phyloP scores from a whole-genome alignment of 176 grass and related monocot species.

The Typha latifolia region DNA sequence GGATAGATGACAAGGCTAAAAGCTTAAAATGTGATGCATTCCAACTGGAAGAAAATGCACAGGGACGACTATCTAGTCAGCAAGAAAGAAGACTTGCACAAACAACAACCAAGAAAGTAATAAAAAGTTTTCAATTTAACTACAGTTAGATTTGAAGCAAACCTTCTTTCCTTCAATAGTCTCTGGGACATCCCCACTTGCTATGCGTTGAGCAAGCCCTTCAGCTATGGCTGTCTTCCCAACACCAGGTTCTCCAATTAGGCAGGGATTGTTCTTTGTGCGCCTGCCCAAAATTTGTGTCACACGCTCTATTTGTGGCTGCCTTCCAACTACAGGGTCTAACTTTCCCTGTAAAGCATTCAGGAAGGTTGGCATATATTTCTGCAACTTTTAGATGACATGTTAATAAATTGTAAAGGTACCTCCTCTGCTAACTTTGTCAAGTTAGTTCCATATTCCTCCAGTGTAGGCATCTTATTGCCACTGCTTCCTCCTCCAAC shows the following conservation, averaged over 20 bases:
- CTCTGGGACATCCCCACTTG: constrained; percentile 89
- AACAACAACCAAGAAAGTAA: background rate
- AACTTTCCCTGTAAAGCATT: constrained; percentile 61
- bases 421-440: constrained; percentile 98
- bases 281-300: constrained; percentile 92
- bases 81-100: too few relatives aligned
- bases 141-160: constrained; percentile 3
- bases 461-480: constrained; percentile 95
- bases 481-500: constrained; percentile 89
- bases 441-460: constrained; percentile 98
- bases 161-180: constrained; percentile 99
- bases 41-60: too few relatives aligned
- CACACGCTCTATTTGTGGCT: constrained; percentile 83
- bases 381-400: background rate
- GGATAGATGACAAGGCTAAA: too few relatives aligned
- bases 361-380: background rate
- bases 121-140: constrained; percentile 5
- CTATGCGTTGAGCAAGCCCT: constrained; percentile 86
- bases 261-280: constrained; percentile 95
- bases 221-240: constrained; percentile 96
- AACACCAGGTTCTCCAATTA: constrained; percentile 96
- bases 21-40: too few relatives aligned
- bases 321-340: constrained; percentile 87
- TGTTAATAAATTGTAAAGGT: constrained; percentile 8
- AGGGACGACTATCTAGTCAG: too few relatives aligned